Percentiles rank a stretch among this genome's conserved stretches.
These are phyloP conservation scores for Microdochium trichocladiopsis DNA, from an alignment of 2,329 filamentous ascomycete species.

Conservation along the genomic window DNA sequence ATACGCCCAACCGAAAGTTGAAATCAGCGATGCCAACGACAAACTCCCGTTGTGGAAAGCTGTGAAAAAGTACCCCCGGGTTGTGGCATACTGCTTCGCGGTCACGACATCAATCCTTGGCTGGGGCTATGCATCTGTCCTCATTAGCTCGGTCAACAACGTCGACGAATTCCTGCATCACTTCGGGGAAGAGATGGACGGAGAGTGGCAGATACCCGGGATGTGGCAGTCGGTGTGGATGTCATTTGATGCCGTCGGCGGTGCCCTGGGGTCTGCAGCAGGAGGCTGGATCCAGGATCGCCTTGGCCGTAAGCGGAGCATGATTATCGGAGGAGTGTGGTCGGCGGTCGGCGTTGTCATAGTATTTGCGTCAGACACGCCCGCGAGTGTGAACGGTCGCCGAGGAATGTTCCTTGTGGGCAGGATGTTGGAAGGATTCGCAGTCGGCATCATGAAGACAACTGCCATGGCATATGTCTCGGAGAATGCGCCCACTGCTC, in stretches of 20 bases:
- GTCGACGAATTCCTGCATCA: constrained; percentile 11
- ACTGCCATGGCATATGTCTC: constrained; percentile 40
- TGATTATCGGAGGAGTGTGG: constrained; percentile 26
- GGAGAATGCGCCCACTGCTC: constrained; percentile 36
- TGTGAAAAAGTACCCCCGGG: constrained; percentile 2
- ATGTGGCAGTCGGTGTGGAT: constrained; percentile 38
- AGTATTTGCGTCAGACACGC: constrained; percentile 22
- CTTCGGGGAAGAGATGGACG: constrained; percentile 22
- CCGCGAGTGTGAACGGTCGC: constrained; percentile 11
- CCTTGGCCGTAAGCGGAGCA: constrained; percentile 26
- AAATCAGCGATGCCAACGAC: not conserved
- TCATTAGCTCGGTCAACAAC: constrained; percentile 3
- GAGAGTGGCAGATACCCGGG: constrained; percentile 29
- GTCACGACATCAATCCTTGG: constrained; percentile 4
- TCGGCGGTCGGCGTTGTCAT: constrained; percentile 28
- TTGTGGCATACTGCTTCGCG: constrained; percentile 4
- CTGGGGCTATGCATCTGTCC: constrained; percentile 6
- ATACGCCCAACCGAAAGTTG: not conserved
- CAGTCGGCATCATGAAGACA: constrained; percentile 35
- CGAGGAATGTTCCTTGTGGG: constrained; percentile 30
- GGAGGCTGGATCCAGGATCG: constrained; percentile 32
- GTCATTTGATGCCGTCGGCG: constrained; percentile 27
- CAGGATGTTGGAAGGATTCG: constrained; percentile 36
- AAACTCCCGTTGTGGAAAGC: constrained; percentile 1
- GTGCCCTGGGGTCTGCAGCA: constrained; percentile 26